phyloP scores from a whole-genome alignment of 371 early-diverging fungal genomes.

The Lichtheimia ramosa region DNA sequence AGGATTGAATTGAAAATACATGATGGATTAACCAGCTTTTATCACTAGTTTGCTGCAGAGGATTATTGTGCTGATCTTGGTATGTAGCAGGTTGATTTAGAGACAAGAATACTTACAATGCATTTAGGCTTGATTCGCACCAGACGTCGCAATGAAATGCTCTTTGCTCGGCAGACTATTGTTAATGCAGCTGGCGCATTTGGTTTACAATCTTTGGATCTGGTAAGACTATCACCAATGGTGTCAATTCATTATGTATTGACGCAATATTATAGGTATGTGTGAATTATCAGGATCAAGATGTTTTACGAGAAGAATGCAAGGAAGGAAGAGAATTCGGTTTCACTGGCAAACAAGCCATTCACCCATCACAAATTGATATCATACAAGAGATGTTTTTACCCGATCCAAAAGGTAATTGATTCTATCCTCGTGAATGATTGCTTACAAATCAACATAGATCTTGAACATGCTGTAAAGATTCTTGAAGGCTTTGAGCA shows the following conservation, averaged over 20 bases:
- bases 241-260: not conserved
- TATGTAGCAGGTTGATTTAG: constrained; percentile 4
- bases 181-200: constrained; percentile 83
- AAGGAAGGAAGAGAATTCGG: constrained; percentile 87
- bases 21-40: constrained; percentile 8
- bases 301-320: constrained; percentile 76
- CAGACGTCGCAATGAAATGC: constrained; percentile 67
- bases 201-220: constrained; percentile 87
- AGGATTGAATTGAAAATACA: not conserved
- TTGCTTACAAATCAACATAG: constrained; percentile 23
- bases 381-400: constrained; percentile 76
- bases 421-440: not conserved
- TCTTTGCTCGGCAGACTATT: constrained; percentile 76
- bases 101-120: not conserved
- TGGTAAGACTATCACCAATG: constrained; percentile 47
- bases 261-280: constrained; percentile 60
- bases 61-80: constrained; percentile 90
- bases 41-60: constrained; percentile 84
- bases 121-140: constrained; percentile 72
- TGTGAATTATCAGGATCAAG: constrained; percentile 74
- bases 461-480: constrained; percentile 60
- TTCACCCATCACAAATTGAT: constrained; percentile 89
- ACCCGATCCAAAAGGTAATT: constrained; percentile 69
- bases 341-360: constrained; percentile 94
- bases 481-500: constrained; percentile 70